These are phyloP conservation scores for Botrytis fabae DNA, from an alignment of 2,329 filamentous ascomycete species.

Conservation along the genomic window DNA sequence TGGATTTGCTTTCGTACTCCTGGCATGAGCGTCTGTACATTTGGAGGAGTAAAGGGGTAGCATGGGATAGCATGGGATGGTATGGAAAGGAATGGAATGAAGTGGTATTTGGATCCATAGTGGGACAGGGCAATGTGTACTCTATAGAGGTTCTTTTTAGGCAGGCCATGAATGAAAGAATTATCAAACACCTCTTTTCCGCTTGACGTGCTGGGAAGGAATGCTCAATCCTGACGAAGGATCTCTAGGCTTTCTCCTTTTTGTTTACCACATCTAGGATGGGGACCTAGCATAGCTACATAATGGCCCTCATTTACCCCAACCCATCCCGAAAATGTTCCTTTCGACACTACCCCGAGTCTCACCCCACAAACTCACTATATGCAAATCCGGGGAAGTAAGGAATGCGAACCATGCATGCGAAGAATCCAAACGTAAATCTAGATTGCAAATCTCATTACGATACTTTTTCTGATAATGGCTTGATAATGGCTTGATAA, in stretches of 20 bases:
- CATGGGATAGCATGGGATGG: background rate
- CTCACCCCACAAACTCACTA: conserved; percentile 4
- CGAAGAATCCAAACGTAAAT: background rate
- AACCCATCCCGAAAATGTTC: background rate
- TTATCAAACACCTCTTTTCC: background rate
- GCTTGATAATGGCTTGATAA: conserved; percentile 18
- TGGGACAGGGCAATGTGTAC: background rate
- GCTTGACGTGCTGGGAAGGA: background rate
- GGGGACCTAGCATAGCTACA: background rate
- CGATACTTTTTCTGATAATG: conserved; percentile 12
- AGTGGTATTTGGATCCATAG: background rate
- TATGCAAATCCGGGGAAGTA: conserved; percentile 13
- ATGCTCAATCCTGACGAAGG: background rate
- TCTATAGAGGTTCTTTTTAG: conserved; percentile 2
- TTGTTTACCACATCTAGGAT: background rate
- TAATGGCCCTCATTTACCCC: background rate
- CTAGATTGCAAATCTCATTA: conserved; percentile 13
- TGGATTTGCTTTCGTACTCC: conserved; percentile 14
- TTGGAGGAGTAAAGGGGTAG: background rate
- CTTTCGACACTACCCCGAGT: conserved; percentile 1
- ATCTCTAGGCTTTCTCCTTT: background rate
- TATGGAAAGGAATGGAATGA: background rate
- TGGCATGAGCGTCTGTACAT: conserved; percentile 15
- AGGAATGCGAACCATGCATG: conserved; percentile 8
- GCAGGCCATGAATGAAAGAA: conserved; percentile 13